Percentiles rank a stretch among this genome's conserved stretches.
phyloP scores from a whole-genome alignment of 2,329 filamentous ascomycete species.

The Trichoderma sp. region DNA sequence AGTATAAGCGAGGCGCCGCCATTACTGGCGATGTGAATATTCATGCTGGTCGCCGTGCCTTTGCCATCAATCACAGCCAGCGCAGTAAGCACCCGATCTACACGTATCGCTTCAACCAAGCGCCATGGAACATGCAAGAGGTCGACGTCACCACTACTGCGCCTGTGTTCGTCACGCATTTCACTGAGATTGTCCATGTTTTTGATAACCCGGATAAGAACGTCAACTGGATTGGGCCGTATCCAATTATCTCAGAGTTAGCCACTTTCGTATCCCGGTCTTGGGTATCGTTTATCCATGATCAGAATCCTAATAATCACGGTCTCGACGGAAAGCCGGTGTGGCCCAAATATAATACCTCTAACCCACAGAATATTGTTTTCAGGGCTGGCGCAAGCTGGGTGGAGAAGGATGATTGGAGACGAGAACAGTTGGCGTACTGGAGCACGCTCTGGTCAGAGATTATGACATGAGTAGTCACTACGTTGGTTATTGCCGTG shows the following conservation, averaged over 20 bases:
- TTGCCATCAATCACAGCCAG: conserved; percentile 3
- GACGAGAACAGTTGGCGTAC: conserved; percentile 16
- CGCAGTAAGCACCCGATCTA: conserved; percentile 5
- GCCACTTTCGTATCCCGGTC: conserved; percentile 10
- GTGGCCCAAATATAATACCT: conserved; percentile 7
- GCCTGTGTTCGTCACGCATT: conserved; percentile 15
- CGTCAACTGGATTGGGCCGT: conserved; percentile 21
- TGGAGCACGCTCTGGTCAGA: conserved; percentile 21
- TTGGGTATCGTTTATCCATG: conserved; percentile 15
- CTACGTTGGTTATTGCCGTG: background rate
- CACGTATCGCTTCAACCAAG: conserved; percentile 16
- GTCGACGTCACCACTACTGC: conserved; percentile 16
- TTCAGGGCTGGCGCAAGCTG: conserved; percentile 17
- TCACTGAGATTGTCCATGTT: conserved; percentile 17
- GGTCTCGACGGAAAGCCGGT: conserved; percentile 10
- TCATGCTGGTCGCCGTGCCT: conserved; percentile 16
- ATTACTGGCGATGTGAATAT: conserved; percentile 16
- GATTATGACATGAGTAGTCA: conserved; percentile 8
- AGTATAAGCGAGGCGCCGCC: conserved; percentile 18
- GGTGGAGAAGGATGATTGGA: conserved; percentile 18
- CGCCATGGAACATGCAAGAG: conserved; percentile 15
- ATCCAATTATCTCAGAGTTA: conserved; percentile 18
- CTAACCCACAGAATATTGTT: conserved; percentile 11
- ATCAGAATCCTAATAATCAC: conserved; percentile 20
- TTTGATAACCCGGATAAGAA: conserved; percentile 25